Evolutionary conservation across 768 basidiomycete species (phyloP), one percentile per base, ranked within the genome.

Genomic region (Pholiota conissans): DNA sequence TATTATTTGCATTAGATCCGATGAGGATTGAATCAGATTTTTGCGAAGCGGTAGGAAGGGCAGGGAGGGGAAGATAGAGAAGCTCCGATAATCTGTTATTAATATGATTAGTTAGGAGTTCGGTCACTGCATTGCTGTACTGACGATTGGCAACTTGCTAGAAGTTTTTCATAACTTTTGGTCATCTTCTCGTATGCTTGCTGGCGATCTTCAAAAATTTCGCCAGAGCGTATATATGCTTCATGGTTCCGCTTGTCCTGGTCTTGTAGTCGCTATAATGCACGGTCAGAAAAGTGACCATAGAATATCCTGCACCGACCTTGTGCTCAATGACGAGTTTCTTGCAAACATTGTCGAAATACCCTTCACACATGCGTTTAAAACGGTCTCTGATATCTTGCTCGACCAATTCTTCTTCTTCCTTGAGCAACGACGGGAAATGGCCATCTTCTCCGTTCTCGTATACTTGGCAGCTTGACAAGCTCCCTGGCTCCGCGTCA

Each of bases 111-210:
- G 55, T 71, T 30, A 53, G 35, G 40, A 65, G 57, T 49, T n/a
- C n/a, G 48, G 26, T 10, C 39, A 30, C 58, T 3, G 14, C n/a
- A 28, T 3, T 32, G 24, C 26, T 29, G 20, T 27, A 71, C 86
- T 65, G 64, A 95, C 91, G 85, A 86, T 74, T 97, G 93, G 57
- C 95, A 95, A 65, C 86, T 94, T 14, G 88, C 78, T 48, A 95
- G 82, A 22, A 98, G 74, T 58, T 95, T 93, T 73, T 99, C 97
- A 65, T 98, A 98, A 45, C 86, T 83, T 73, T 91, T 94, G 35
- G 94, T 95, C 92, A 98, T 97, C 75, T 93, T 95, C 77, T 99
- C 97, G 69, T 99, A 99, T 9, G 92, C 94, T 72, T 98, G 95
- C 70, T 98, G 96, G 30, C 97, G 85, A 71, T 99, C 97, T 68